Evolutionary conservation across 2,329 filamentous ascomycete species (phyloP).

Genomic region (Sporothrix brasiliensis): DNA sequence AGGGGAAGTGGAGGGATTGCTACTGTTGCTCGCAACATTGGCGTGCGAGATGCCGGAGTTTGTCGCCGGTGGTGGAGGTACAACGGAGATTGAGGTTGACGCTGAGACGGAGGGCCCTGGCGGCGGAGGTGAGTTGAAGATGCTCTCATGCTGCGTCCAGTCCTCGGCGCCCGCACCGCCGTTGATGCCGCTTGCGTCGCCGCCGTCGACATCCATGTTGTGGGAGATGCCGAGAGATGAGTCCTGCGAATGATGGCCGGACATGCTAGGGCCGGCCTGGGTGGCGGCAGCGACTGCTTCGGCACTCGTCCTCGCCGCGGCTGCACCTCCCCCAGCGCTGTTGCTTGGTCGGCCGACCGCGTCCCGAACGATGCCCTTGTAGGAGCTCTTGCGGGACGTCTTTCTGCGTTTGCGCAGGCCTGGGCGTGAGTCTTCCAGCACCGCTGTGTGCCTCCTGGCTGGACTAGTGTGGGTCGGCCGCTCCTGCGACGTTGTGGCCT

Average conservation of each 20-base stretch:
- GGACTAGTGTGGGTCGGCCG: neutral
- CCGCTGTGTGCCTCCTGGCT: neutral
- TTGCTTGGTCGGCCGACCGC: neutral
- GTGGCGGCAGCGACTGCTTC: neutral
- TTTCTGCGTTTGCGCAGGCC: slow-evolving; percentile 19
- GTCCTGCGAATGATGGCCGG: neutral
- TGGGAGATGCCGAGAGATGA: neutral
- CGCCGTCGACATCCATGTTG: slow-evolving; percentile 32
- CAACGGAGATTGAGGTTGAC: too few species aligned
- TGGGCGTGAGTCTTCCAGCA: neutral
- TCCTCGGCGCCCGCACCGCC: slow-evolving; percentile 19
- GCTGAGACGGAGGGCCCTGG: neutral
- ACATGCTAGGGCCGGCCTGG: slow-evolving; percentile 8
- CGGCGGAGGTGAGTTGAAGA: slow-evolving; percentile 6
- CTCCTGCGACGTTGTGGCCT: neutral
- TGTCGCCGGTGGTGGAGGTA: neutral
- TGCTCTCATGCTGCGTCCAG: slow-evolving; percentile 25
- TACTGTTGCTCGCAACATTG: neutral
- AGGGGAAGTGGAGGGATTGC: neutral
- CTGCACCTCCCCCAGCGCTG: neutral
- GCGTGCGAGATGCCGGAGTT: neutral
- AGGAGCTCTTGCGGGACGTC: neutral
- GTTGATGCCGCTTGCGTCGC: neutral
- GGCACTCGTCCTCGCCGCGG: neutral
- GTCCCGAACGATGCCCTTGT: too few species aligned